These are phyloP conservation scores for Trichophyton verrucosum DNA, from an alignment of 2,329 filamentous ascomycete genomes.

Conservation along the genomic window DNA sequence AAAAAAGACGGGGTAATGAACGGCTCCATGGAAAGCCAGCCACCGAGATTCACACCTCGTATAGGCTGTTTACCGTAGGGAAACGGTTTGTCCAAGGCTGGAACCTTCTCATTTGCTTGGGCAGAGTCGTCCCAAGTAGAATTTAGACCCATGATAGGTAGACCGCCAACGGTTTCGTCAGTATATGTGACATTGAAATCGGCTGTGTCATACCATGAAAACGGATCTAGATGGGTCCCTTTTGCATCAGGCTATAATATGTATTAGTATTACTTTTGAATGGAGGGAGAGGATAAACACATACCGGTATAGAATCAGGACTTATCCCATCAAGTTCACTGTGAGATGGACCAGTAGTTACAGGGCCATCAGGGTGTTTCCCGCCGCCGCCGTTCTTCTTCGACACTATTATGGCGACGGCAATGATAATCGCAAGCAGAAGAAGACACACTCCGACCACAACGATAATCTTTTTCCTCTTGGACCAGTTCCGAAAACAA, in stretches of 20 bases:
- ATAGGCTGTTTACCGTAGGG: conserved; percentile 69
- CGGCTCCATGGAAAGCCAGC: conserved; percentile 87
- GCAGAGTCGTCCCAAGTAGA: conserved; percentile 74
- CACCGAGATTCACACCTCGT: conserved; percentile 81
- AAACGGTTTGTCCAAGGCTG: conserved; percentile 63
- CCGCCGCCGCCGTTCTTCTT: conserved; percentile 42
- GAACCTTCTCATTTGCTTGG: conserved; percentile 65
- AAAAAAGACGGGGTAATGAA: conserved; percentile 95
- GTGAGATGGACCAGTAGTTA: conserved; percentile 23
- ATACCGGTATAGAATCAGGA: conserved; percentile 46
- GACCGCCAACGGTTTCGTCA: conserved; percentile 63
- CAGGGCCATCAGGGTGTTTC: conserved; percentile 18
- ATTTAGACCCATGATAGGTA: conserved; percentile 85
- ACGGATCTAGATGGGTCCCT: conserved; percentile 74
- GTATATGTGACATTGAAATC: conserved; percentile 96
- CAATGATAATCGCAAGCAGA: conserved; percentile 54
- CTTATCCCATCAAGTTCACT: conserved; percentile 43
- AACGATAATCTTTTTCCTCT: conserved; percentile 40
- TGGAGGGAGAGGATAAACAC: conserved; percentile 10
- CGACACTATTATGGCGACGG: conserved; percentile 52
- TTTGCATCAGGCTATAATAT: conserved; percentile 42
- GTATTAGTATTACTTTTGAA: conserved; percentile 10
- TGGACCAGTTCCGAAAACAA: conserved; percentile 30
- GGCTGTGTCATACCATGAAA: conserved; percentile 76
- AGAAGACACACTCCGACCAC: conserved; percentile 43